These are phyloP conservation scores for Arxiozyma telluris DNA, from an alignment of 1,139 yeast genomes.

Conservation along the genomic window DNA sequence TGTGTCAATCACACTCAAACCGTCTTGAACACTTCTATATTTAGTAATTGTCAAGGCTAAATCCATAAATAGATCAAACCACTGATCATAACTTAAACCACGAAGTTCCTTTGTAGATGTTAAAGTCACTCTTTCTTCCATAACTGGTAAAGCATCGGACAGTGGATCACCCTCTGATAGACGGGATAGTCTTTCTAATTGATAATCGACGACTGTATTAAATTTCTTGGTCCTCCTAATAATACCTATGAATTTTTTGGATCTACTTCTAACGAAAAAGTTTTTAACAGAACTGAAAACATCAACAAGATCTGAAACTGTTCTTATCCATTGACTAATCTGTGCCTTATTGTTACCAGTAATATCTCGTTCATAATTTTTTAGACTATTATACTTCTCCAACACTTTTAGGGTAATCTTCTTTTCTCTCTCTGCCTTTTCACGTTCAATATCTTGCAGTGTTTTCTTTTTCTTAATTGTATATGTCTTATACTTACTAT, in stretches of 20 bases:
- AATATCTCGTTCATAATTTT: constrained; percentile 46
- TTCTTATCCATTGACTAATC: constrained; percentile 70
- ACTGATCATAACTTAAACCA: constrained; percentile 65
- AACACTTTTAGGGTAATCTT: constrained; percentile 52
- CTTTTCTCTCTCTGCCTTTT: constrained; percentile 49
- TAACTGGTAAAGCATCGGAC: constrained; percentile 28
- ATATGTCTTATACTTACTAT: constrained; percentile 27
- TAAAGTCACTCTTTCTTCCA: constrained; percentile 35
- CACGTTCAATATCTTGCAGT: constrained; percentile 44
- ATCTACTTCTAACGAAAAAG: constrained; percentile 70
- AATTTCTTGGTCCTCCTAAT: constrained; percentile 52
- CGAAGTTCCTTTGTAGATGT: constrained; percentile 47
- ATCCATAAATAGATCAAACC: constrained; percentile 82
- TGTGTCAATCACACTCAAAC: constrained; percentile 58
- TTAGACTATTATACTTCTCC: constrained; percentile 57
- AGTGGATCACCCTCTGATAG: constrained; percentile 53
- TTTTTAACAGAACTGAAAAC: constrained; percentile 67
- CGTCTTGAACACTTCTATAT: constrained; percentile 58
- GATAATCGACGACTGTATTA: constrained; percentile 59
- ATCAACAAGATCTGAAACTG: constrained; percentile 75
- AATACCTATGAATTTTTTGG: constrained; percentile 59
- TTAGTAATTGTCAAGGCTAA: constrained; percentile 59
- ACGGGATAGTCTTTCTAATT: constrained; percentile 57
- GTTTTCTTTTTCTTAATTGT: constrained; percentile 26
- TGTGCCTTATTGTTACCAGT: constrained; percentile 49